phyloP scores from a whole-genome alignment of 768 basidiomycete species.

The Mrakia gelida region DNA sequence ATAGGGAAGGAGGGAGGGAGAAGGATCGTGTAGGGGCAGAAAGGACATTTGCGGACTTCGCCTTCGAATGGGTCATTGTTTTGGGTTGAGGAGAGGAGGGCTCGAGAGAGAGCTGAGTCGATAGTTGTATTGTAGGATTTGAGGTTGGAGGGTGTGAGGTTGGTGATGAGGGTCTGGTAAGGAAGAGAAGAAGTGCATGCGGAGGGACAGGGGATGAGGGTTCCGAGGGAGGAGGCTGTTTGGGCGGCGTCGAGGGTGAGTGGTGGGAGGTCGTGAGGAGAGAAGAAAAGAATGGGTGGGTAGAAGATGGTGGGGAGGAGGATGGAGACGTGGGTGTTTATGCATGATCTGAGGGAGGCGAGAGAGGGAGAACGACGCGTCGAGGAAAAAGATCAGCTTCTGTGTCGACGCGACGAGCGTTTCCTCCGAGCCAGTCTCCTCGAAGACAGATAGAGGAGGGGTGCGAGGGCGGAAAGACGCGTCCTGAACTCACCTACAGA shows the following conservation, averaged over 20 bases:
- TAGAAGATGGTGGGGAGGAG: conserved; percentile 25
- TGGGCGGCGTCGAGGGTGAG: background rate
- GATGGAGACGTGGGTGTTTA: conserved; percentile 28
- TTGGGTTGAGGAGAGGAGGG: background rate
- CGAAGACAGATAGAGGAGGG: too few species aligned
- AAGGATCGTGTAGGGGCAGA: conserved; percentile 20
- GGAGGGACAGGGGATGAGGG: conserved; percentile 32
- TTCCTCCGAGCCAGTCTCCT: too few species aligned
- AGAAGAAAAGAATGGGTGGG: background rate
- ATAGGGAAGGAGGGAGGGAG: background rate
- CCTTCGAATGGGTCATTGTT: background rate
- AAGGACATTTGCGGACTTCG: conserved; percentile 13
- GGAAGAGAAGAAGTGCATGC: conserved; percentile 22
- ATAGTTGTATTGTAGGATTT: conserved; percentile 19
- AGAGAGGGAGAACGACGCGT: background rate
- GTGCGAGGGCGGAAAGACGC: background rate
- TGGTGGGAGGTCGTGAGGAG: background rate
- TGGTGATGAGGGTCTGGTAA: background rate
- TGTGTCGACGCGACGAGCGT: too few species aligned
- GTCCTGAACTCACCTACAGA: conserved; percentile 19
- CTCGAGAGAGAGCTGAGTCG: conserved; percentile 21
- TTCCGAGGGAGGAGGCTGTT: background rate
- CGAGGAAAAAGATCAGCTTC: background rate
- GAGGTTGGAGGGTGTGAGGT: conserved; percentile 7
- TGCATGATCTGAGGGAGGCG: conserved; percentile 9